Evolutionary conservation across 1,284 basidiomycete genomes (phyloP), one percentile per base, ranked within the genome.

Genomic region (Ustilago shanxiensis): DNA sequence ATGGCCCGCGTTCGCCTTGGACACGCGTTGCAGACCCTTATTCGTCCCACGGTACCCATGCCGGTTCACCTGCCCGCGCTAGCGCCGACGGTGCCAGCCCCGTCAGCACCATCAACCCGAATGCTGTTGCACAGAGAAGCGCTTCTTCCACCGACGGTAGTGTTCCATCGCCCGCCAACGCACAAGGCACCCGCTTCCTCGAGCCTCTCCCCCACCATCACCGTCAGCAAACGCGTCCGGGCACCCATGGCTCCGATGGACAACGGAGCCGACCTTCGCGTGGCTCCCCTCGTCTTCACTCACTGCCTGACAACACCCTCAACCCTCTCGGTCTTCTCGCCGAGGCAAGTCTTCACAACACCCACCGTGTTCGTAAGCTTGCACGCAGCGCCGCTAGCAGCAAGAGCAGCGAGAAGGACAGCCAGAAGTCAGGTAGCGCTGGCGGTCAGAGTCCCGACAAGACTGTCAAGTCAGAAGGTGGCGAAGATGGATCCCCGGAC

Each of bases 291-390:
- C 72, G 71, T 55, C 75, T 77, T 13, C 75, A 77, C 31, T 77
- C 81, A 74, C 77, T 90, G 92, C 86, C 84, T 1, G 83, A 85
- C 71, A 83, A 83, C 66, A 80, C 83, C 16, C 76, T 86, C 64
- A 86, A 85, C 53, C 83, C 84, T 24, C 79, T 86, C 4, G 85
- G 85, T n/a, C 68, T 86, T n/a, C 77, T 86, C 11, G 84, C 84
- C 26, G 84, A 86, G 54, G 84, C 84, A 20, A 84, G 82, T 59
- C 60, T 86, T 29, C 83, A 84, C 65, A 86, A 85, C 69, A 72
- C 71, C 33, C 70, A 81, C 18, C 77, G 82, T 10, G 63, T 64
- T 24, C 41, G 72, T 44, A 55, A 66, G 45, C 39, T 63, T 20
- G 56, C 66, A 51, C 66, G 63, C 63, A 62, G 66, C 28, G 39